phyloP scores from a whole-genome alignment of 1,284 basidiomycete genomes.

The Trametes pubescens region DNA sequence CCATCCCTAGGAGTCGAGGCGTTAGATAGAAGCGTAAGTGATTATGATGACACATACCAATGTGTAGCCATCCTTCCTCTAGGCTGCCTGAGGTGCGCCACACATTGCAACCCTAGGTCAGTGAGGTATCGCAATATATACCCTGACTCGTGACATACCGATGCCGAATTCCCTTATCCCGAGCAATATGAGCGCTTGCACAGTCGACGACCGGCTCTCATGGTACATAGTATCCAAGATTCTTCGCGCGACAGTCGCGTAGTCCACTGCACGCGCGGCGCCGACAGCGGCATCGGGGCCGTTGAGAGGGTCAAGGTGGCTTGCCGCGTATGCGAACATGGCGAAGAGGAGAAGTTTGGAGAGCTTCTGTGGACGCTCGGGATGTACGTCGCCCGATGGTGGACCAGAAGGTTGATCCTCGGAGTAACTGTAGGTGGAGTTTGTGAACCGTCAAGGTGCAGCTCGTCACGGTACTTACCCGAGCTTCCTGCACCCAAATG shows the following conservation, averaged over 20 bases:
- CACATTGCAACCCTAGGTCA: background rate
- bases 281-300: conserved; percentile 36
- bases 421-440: conserved; percentile 8
- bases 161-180: conserved; percentile 86
- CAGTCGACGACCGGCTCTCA: conserved; percentile 71
- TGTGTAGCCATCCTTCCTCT: conserved; percentile 85
- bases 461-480: conserved; percentile 1
- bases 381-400: conserved; percentile 10
- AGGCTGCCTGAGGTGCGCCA: conserved; percentile 56
- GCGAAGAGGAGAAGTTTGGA: conserved; percentile 78
- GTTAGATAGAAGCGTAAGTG: no score
- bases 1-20: conserved; percentile 61
- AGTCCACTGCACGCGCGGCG: conserved; percentile 57
- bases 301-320: conserved; percentile 53
- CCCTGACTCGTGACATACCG: conserved; percentile 46
- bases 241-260: conserved; percentile 68
- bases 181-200: conserved; percentile 78
- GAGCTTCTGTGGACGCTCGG: conserved; percentile 61
- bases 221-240: conserved; percentile 74
- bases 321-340: conserved; percentile 81
- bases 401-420: background rate
- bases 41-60: conserved; percentile 54
- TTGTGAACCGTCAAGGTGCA: no score
- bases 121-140: background rate
- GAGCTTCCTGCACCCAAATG: conserved; percentile 5